Conservation (phyloP, 805 yeast species). For the Saccharomycopsis sp. region DNA sequence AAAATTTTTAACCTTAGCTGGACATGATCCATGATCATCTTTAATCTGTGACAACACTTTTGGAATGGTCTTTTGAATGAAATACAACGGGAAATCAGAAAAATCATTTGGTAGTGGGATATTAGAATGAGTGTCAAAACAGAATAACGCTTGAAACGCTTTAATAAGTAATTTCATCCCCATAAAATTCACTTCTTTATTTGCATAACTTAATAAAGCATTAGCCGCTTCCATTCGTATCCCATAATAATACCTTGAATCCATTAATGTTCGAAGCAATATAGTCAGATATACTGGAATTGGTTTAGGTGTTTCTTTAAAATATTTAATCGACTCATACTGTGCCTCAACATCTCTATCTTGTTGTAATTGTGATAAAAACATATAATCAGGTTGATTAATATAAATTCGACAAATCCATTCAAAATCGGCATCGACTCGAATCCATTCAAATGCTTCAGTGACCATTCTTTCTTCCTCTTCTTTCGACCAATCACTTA, state of each 20-base stretch:
- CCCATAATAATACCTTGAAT: conserved; percentile 80
- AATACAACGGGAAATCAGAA: conserved; percentile 57
- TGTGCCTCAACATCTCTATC: conserved; percentile 98
- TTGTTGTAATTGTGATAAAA: conserved; percentile 83
- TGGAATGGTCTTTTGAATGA: conserved; percentile 65
- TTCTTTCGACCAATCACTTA: conserved; percentile 61
- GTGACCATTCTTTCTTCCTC: conserved; percentile 62
- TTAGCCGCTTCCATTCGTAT: conserved; percentile 80
- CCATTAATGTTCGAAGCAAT: conserved; percentile 74
- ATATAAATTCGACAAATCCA: conserved; percentile 84
- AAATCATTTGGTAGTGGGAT: conserved; percentile 83
- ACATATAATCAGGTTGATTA: conserved; percentile 93
- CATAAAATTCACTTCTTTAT: conserved; percentile 50
- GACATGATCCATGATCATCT: conserved; percentile 56
- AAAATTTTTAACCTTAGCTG: conserved; percentile 53
- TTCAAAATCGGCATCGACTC: conserved; percentile 96
- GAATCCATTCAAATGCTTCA: conserved; percentile 95
- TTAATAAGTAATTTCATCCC: conserved; percentile 69
- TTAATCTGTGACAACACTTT: conserved; percentile 51
- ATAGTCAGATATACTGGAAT: conserved; percentile 64
- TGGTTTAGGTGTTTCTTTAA: conserved; percentile 54
- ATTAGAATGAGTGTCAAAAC: conserved; percentile 60
- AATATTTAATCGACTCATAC: conserved; percentile 69
- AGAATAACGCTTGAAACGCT: conserved; percentile 62
- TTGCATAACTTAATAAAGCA: conserved; percentile 66